phyloP scores from a whole-genome alignment of 2,329 filamentous ascomycete genomes.

The Hypocrella siamensis region DNA sequence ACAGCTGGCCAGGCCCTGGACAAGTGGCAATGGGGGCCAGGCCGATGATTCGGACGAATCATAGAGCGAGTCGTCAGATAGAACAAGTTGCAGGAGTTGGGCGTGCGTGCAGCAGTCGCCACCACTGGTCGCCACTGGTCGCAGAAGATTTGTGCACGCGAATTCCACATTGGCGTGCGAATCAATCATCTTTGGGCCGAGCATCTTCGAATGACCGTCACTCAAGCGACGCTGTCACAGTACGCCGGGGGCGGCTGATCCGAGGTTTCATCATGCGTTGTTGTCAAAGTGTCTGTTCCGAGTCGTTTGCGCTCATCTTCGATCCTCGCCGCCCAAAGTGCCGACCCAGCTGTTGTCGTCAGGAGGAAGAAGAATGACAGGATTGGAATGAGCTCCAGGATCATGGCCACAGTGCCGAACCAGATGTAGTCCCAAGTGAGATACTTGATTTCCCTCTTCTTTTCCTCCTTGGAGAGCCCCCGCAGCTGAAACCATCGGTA shows the following conservation, averaged over 20 bases:
- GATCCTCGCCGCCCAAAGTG: constrained; percentile 69
- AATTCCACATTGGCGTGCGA: too few species aligned
- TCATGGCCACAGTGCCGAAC: constrained; percentile 78
- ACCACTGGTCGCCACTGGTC: too few species aligned
- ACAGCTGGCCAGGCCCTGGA: too few species aligned
- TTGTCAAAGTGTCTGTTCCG: constrained; percentile 5
- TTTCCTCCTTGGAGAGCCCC: constrained; percentile 57
- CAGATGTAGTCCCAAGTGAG: constrained; percentile 75
- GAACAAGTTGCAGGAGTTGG: too few species aligned
- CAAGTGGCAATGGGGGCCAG: too few species aligned
- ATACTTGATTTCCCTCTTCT: constrained; percentile 50
- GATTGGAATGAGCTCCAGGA: constrained; percentile 75
- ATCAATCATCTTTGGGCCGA: too few species aligned
- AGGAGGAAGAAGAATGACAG: constrained; percentile 90
- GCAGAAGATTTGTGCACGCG: too few species aligned
- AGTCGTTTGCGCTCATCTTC: constrained; percentile 37
- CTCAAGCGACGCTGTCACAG: constrained; percentile 9
- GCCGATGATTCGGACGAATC: too few species aligned
- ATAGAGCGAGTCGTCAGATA: too few species aligned
- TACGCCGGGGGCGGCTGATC: constrained; percentile 12
- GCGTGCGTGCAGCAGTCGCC: too few species aligned
- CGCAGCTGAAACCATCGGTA: constrained; percentile 79
- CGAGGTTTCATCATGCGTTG: constrained; percentile 6
- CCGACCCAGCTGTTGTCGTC: constrained; percentile 71
- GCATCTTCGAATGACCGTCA: neutral